Evolutionary conservation across 768 basidiomycete species (phyloP).

Genomic region (Tylopilus sp.): DNA sequence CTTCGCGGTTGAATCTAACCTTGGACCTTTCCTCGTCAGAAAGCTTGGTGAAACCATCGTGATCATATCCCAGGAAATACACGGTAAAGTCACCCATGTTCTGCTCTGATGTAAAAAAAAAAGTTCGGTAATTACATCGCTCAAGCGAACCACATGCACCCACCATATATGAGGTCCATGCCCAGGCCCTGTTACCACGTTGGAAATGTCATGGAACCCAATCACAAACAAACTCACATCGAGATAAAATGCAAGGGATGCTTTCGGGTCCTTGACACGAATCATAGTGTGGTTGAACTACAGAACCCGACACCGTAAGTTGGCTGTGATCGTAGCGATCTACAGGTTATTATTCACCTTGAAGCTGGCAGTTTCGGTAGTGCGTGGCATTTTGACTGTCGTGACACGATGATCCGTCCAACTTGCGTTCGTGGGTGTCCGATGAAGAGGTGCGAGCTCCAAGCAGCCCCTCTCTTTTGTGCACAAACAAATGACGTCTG

Average conservation of each 20-base stretch:
- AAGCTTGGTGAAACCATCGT: slow-evolving; percentile 44
- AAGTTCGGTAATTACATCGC: background rate
- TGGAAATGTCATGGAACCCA: background rate
- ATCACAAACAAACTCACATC: slow-evolving; percentile 41
- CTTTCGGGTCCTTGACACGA: slow-evolving; percentile 83
- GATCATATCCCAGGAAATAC: slow-evolving; percentile 84
- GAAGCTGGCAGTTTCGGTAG: slow-evolving; percentile 62
- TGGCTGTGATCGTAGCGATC: background rate
- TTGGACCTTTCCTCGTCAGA: slow-evolving; percentile 51
- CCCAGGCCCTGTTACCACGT: slow-evolving; percentile 48
- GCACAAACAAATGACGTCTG: too few species aligned
- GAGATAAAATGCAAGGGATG: slow-evolving; percentile 77
- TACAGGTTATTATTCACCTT: slow-evolving; percentile 36
- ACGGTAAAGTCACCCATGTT: slow-evolving; percentile 64
- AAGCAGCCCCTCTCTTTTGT: too few species aligned
- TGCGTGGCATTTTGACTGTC: slow-evolving; percentile 52
- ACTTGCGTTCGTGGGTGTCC: too few species aligned
- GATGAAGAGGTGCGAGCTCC: background rate
- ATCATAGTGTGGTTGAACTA: slow-evolving; percentile 89
- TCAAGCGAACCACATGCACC: slow-evolving; percentile 1
- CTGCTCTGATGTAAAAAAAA: slow-evolving; percentile 38
- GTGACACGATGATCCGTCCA: slow-evolving; percentile 10
- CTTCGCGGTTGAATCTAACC: slow-evolving; percentile 62
- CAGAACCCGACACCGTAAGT: background rate
- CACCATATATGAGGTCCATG: slow-evolving; percentile 71